Evolutionary conservation across 2,329 filamentous ascomycete genomes (phyloP).

Genomic region (Colletotrichum acutatum): DNA sequence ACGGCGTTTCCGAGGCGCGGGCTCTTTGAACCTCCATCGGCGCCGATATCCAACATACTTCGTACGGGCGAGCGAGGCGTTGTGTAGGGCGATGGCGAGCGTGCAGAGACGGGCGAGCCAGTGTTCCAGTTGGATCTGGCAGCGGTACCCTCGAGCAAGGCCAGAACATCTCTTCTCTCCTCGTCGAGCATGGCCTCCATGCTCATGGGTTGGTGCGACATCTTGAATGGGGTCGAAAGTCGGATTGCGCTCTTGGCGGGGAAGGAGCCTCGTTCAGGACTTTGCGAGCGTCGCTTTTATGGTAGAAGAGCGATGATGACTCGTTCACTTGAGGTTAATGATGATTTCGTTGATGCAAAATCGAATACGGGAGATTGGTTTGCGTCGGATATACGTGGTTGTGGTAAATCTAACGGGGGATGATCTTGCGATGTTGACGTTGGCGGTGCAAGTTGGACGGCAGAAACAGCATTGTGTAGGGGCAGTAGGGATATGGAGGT

Average conservation of each 20-base stretch:
- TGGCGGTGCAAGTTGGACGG: slow-evolving; percentile 37
- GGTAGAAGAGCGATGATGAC: neutral
- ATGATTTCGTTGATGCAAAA: slow-evolving; percentile 12
- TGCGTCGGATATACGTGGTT: neutral
- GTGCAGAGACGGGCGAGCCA: slow-evolving; percentile 46
- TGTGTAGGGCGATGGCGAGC: slow-evolving; percentile 65
- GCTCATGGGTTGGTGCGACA: slow-evolving; percentile 68
- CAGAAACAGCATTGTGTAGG: slow-evolving; percentile 42
- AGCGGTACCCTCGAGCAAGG: slow-evolving; percentile 68
- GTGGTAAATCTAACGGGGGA: slow-evolving; percentile 40
- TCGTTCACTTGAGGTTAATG: neutral
- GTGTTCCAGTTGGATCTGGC: slow-evolving; percentile 42
- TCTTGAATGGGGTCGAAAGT: slow-evolving; percentile 34
- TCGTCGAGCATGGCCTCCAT: slow-evolving; percentile 82
- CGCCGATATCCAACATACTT: slow-evolving; percentile 73
- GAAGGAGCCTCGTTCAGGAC: neutral
- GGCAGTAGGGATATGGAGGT: slow-evolving; percentile 10
- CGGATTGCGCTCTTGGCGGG: neutral
- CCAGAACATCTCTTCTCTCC: slow-evolving; percentile 79
- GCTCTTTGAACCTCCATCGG: slow-evolving; percentile 50
- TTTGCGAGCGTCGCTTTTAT: slow-evolving; percentile 2
- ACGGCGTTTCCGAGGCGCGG: slow-evolving; percentile 51
- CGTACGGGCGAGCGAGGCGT: slow-evolving; percentile 74
- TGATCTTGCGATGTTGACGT: slow-evolving; percentile 39
- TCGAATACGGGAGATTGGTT: neutral